Evolutionary conservation across 495 filamentous ascomycete species (phyloP).

Genomic region (Barbatosphaeria neglecta): DNA sequence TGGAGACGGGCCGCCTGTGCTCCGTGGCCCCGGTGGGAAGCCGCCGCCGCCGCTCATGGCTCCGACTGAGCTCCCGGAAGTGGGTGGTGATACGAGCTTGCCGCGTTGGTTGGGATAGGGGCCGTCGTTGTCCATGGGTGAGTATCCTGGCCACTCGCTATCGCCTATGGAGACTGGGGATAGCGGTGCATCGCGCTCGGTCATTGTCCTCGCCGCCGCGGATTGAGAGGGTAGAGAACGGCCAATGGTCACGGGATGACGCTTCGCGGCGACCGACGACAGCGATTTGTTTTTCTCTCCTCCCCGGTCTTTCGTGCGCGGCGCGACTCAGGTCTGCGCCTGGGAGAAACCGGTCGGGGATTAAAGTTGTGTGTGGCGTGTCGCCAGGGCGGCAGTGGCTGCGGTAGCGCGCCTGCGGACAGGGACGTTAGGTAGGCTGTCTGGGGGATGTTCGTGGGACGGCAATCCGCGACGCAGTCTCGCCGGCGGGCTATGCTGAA

Average conservation of each 20-base stretch:
- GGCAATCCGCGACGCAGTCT: slow-evolving; percentile 2
- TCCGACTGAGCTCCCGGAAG: slow-evolving; percentile 50
- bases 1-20: slow-evolving; percentile 60
- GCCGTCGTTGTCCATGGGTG: slow-evolving; percentile 40
- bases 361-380: not conserved
- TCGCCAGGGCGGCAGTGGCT: not conserved
- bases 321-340: no score
- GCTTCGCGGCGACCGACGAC: not conserved
- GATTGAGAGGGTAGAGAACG: no score
- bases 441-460: not conserved
- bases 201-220: slow-evolving; percentile 27
- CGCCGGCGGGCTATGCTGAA: slow-evolving; percentile 1
- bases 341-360: not conserved
- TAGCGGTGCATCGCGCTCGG: slow-evolving; percentile 50
- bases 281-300: not conserved
- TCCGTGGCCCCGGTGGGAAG: slow-evolving; percentile 37
- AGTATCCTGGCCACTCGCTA: slow-evolving; percentile 85
- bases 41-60: slow-evolving; percentile 44
- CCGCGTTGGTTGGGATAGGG: slow-evolving; percentile 45
- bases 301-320: no score
- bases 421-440: not conserved
- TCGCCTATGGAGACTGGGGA: slow-evolving; percentile 73
- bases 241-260: slow-evolving; percentile 1
- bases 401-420: not conserved
- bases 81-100: slow-evolving; percentile 58